Base-by-base conservation (phyloP, 2,329 filamentous ascomycete species). In the Nigrospora osmanthi region DNA sequence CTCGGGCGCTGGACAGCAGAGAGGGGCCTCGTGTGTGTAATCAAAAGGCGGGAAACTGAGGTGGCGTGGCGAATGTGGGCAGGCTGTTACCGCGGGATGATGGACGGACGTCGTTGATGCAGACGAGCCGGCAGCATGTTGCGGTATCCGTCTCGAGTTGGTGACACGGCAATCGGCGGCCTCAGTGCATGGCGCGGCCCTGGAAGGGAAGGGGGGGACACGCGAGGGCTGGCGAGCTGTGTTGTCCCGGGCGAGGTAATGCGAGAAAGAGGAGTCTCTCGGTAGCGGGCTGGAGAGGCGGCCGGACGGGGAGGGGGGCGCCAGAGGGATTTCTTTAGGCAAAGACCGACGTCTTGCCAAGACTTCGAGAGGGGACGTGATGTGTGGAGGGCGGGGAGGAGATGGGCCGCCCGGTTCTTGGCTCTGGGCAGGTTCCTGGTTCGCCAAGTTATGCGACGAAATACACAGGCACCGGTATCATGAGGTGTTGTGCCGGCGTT, bases 101-200 rank as follows among this genome's bases (percentile, higher is more conserved):
- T 42, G 40, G 40, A 35, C 40, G 33, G 34, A 36, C 40, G 40
- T 36, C 40, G 32, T 36, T 34, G 40, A 28, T 36, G 40, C 40
- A 42, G 16, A 42, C 40, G 33, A 42, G 40, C 40, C 40, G 35
- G 33, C 40, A 42, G 40, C 40, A 42, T 42, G 28, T 42, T 42
- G 40, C 31, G 39, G 32, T 41, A 12, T 42, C 36, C 40, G 40
- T 28, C 30, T 33, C 13, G 35, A n/a, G 6, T 35, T 23, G 19
- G 35, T 30, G 40, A 32, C 32, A 42, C 35, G 10, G 32, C 33
- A 35, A 14, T 35, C 15, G 15, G 34, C 15, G 23, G 16, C 19
- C 35, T 36, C 28, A 35, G 40, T 33, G 23, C 40, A 42, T 42
- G 32, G 40, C 40, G 36, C 40, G 35, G 30, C 40, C 33, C 35